Base-by-base conservation (phyloP, 257 asterid species). In the Penstemon newberryi region DNA sequence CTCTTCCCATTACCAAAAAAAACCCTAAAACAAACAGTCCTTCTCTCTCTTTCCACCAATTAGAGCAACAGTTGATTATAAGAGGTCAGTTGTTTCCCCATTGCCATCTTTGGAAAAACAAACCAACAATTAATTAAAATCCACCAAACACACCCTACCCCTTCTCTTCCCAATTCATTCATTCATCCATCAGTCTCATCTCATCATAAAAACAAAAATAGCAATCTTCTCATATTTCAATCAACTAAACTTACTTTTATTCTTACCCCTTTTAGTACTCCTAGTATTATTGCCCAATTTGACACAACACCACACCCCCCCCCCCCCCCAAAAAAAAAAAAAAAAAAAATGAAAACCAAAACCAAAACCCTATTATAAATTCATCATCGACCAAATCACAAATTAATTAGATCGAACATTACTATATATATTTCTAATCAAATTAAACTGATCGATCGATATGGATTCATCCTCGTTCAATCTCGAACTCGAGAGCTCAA, bases 401-500 rank as follows among this genome's bases (percentile, higher is more conserved):
- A 57, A 43, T 43, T 42, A 12, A 15, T 15, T 15, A 15, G 18
- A 15, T 15, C 18, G 18, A 4, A 5, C 0, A 8, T 19, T 38
- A 7, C 8, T 10, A 41, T n/a, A 13, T 1, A 7, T 38, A 8
- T 4, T 36, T 36, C 13, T 9, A 25, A 25, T 25, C 33, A 25
- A 25, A 25, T 25, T 25, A 25, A 25, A 25, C 13, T 10, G 1
- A 11, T 40, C 47, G 10, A 15, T 15, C 18, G 7, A 38, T 5
- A 82, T 83, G 89, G 89, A 86, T 73, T 37, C 92, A 4, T 39
- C 80, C 4, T 43, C 79, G 1, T 80, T 82, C 33, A 25, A 25
- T 37, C 83, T 79, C 4, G 84, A 83, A 4, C 59, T 82, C 57
- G 89, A 82, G 56, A 81, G 81, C 65, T 81, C 95, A 33, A 82